Evolutionary conservation across 1,139 yeast genomes (phyloP).

Genomic region (Trichomonascaceae sp.): DNA sequence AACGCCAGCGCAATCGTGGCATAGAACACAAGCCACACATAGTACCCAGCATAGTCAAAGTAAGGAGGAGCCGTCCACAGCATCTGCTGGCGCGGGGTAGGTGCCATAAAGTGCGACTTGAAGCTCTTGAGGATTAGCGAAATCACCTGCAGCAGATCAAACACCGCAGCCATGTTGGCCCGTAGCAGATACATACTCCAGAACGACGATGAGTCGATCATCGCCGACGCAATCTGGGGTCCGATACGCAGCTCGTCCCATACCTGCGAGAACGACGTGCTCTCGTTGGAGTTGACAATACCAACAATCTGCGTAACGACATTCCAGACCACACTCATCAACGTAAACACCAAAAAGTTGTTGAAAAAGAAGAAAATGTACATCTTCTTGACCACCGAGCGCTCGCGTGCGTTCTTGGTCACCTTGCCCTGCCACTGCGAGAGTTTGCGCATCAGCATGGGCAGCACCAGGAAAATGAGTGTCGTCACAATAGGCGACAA

Average conservation of each 20-base stretch:
- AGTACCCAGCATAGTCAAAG: slow-evolving; percentile 25
- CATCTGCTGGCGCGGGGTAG: slow-evolving; percentile 28
- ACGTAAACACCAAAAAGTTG: slow-evolving; percentile 26
- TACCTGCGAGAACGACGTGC: slow-evolving; percentile 14
- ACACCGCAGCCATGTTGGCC: slow-evolving; percentile 22
- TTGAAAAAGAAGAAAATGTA: slow-evolving; percentile 28
- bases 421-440: slow-evolving; percentile 28
- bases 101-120: slow-evolving; percentile 19
- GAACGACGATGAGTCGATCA: slow-evolving; percentile 28
- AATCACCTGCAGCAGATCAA: slow-evolving; percentile 24
- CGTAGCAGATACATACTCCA: slow-evolving; percentile 31
- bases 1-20: slow-evolving; percentile 28
- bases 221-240: slow-evolving; percentile 24
- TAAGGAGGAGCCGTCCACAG: slow-evolving; percentile 27
- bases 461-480: slow-evolving; percentile 24
- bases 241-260: slow-evolving; percentile 18
- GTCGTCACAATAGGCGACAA: slow-evolving; percentile 27
- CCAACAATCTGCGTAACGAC: slow-evolving; percentile 23
- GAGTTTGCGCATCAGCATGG: slow-evolving; percentile 26
- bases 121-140: slow-evolving; percentile 19
- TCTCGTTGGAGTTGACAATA: slow-evolving; percentile 12
- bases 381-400: slow-evolving; percentile 27
- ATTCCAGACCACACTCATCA: slow-evolving; percentile 30
- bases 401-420: slow-evolving; percentile 27
- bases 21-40: slow-evolving; percentile 27